phyloP scores from a whole-genome alignment of 1,284 basidiomycete genomes.

The Cerrena zonata region DNA sequence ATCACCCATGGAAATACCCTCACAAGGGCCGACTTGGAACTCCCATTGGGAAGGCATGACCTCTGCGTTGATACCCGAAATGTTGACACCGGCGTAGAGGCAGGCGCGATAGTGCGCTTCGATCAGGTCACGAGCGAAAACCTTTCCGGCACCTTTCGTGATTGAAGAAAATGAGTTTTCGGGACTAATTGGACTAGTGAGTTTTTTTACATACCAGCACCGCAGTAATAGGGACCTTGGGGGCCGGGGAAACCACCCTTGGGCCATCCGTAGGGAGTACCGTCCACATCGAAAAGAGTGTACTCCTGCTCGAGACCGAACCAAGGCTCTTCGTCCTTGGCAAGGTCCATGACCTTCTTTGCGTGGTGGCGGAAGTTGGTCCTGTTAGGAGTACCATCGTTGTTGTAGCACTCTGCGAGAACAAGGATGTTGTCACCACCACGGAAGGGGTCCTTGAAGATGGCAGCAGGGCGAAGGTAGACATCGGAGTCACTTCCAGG shows the following conservation, averaged over 20 bases:
- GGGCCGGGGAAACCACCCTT: conserved; percentile 99
- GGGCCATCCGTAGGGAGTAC: conserved; percentile 92
- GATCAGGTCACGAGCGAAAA: conserved; percentile 96
- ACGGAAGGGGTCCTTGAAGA: conserved; percentile 99
- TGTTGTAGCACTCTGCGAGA: conserved; percentile 97
- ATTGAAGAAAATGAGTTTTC: conserved; percentile 11
- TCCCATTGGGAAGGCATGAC: conserved; percentile 99
- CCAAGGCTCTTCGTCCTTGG: conserved; percentile 83
- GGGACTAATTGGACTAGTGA: conserved; percentile 10
- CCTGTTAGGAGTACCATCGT: conserved; percentile 95
- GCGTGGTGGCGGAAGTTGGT: conserved; percentile 92
- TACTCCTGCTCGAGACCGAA: conserved; percentile 99
- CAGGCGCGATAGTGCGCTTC: conserved; percentile 99
- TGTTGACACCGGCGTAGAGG: conserved; percentile 94
- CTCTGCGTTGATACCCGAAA: conserved; percentile 99
- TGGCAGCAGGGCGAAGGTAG: conserved; percentile 93
- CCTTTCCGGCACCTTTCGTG: conserved; percentile 92
- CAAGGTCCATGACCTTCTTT: conserved; percentile 89
- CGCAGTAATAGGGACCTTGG: conserved; percentile 99
- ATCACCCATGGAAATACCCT: conserved; percentile 97
- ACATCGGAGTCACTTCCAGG: conserved; percentile 94
- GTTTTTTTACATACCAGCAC: conserved; percentile 89
- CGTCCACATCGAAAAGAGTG: conserved; percentile 93
- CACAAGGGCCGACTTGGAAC: conserved; percentile 98
- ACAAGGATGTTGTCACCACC: conserved; percentile 97